Base-by-base conservation (phyloP, 139 green algal species). In the Pleodorina starrii region DNA sequence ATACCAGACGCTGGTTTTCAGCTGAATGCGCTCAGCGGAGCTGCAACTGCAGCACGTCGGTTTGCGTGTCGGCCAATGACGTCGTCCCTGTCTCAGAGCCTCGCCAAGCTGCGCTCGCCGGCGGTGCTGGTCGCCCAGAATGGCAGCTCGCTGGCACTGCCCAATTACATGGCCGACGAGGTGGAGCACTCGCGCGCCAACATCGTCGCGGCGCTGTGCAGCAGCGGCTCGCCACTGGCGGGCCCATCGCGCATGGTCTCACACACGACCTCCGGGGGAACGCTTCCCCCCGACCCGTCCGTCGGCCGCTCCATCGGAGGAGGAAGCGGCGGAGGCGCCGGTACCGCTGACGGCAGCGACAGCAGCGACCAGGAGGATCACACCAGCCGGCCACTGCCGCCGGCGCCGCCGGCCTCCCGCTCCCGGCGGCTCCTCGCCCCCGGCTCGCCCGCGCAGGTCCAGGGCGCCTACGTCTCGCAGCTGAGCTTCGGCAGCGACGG, bases 121-220 rank as follows among this genome's bases (percentile, higher is more conserved):
- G 75, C 75, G 25, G 75, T 84, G 16, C 75, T 84, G 1, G 32
- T 84, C 32, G 48, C 75, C 29, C 75, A 84, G 68, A 79, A 88
- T 51, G 83, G 81, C n/a, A 68, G 21, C 16, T 72, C 68, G 1
- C 35, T 81, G 0, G 83, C 35, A 0, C 35, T 88, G 35, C 83
- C 83, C 0, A 88, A 80, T 40, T 88, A 88, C 68, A 50, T 80
- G 66, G 44, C 83, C 14, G 83, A 88, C 25, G 83, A 88, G 21
- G 83, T 88, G 32, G 83, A 88, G 63, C 6, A 69, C 5, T 57
- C 32, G 9, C 78, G 78, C 35, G 54, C 54, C 78, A 86, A 23
- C 35, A 75, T 75, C 36, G 54, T 38, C 35, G 57, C 54, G 14
- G 21, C 27, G 29, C 43, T 74, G 25, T 57, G 78, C 59, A 54